Evolutionary conservation across 75 land plant genomes (phyloP), one percentile per base, ranked within the genome.

Genomic region (Cunninghamia lanceolata): DNA sequence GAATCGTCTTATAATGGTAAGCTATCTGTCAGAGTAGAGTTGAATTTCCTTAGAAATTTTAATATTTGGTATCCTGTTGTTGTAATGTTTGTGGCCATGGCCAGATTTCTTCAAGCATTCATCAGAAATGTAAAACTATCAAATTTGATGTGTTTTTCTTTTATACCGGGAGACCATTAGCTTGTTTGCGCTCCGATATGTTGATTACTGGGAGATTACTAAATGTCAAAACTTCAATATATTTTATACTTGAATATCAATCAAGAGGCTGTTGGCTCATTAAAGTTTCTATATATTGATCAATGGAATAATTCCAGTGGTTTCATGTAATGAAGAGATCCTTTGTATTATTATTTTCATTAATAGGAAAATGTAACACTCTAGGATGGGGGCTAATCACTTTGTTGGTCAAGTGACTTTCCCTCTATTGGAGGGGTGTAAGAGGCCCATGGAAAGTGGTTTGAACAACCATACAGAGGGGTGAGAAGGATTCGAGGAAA

Each of bases 1-100:
- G 82, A 96, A 96, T 56, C 95, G 99, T 50, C 93, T 98, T 30
- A 95, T 98, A 79, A 87, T 95, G 97, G 99, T 98, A 90, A 82
- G 86, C 39, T 15, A 50, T 73, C 75, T 73, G 36, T 73, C 36
- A 73, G 7, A 34, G 14, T 71, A 30, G 7, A 71, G 3, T 30
- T 32, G 75, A 71, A 25, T 71, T 71, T 19, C 17, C 2, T 30
- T 71, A 32, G 75, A 71, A 34, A 32, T 30, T 13, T 11, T 32
- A 32, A 32, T 71, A 7, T 71, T 9, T 71, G 3, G 28, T 4
- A 71, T 30, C 75, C 15, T 34, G 35, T 32, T 71, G 14, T 71
- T 30, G 4, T 13, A 71, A 9, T 32, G 35, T 30, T 32, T 71
- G 36, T 9, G 75, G 35, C 9, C 75, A 71, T 30, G 28, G 11